phyloP scores from a whole-genome alignment of 805 yeast species.

The Candida arabinofermentans region DNA sequence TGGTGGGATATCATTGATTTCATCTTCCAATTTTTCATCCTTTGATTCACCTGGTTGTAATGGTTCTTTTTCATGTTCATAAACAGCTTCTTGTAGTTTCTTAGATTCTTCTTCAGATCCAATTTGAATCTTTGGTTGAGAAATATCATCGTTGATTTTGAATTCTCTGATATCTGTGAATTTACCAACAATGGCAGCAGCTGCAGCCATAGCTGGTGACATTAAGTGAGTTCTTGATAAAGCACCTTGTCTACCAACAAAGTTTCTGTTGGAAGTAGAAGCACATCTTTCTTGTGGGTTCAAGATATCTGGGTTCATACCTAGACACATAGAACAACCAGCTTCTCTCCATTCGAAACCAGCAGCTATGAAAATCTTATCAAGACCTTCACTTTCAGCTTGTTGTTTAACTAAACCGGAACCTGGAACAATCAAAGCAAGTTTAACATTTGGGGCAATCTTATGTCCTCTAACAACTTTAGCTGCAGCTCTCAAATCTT shows the following conservation, averaged over 20 bases:
- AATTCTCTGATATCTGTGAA: slow-evolving; percentile 87
- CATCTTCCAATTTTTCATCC: slow-evolving; percentile 45
- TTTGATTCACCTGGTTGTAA: slow-evolving; percentile 50
- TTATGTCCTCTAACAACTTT: slow-evolving; percentile 85
- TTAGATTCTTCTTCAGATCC: slow-evolving; percentile 45
- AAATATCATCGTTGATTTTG: slow-evolving; percentile 53
- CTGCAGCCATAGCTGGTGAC: slow-evolving; percentile 99
- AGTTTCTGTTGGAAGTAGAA: slow-evolving; percentile 96
- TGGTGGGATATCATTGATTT: slow-evolving; percentile 62
- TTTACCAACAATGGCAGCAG: slow-evolving; percentile 91
- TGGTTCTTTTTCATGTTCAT: slow-evolving; percentile 63
- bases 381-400: slow-evolving; percentile 94
- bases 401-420: slow-evolving; percentile 91
- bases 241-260: slow-evolving; percentile 99
- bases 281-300: slow-evolving; percentile 97
- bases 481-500: slow-evolving; percentile 95
- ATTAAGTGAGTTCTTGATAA: slow-evolving; percentile 91
- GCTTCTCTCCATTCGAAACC: slow-evolving; percentile 99
- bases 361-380: slow-evolving; percentile 84
- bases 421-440: slow-evolving; percentile 94
- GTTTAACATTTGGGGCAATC: slow-evolving; percentile 74
- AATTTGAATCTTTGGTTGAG: slow-evolving; percentile 52
- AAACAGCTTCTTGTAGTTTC: slow-evolving; percentile 63
- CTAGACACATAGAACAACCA: slow-evolving; percentile 99
- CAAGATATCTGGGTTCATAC: slow-evolving; percentile 98